Conservation (phyloP, 371 early-diverging fungal species). For the Actinomucor elegans region DNA sequence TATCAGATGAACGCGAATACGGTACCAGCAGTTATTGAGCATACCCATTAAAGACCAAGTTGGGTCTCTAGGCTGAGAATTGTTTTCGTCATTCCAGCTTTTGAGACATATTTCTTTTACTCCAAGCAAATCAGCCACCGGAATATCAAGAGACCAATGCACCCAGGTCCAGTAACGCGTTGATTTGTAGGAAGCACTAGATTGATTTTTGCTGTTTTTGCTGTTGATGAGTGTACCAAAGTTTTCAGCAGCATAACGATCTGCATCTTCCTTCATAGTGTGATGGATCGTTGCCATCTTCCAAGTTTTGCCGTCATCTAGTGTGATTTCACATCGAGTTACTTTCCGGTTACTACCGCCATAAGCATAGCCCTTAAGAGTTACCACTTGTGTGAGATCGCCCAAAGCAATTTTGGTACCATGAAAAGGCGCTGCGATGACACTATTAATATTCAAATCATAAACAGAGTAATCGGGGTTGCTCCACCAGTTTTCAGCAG, state of each 20-base stretch:
- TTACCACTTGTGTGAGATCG: constrained; percentile 30
- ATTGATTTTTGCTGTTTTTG: constrained; percentile 14
- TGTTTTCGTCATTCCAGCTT: constrained; percentile 74
- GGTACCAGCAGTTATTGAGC: constrained; percentile 80
- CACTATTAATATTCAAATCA: constrained; percentile 68
- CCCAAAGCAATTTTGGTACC: constrained; percentile 37
- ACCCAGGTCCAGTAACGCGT: constrained; percentile 72
- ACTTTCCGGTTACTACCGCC: constrained; percentile 73
- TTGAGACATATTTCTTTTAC: constrained; percentile 61
- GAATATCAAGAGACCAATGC: constrained; percentile 60
- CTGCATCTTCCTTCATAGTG: neutral
- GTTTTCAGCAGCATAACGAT: constrained; percentile 33
- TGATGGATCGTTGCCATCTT: constrained; percentile 40
- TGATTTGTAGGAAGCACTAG: constrained; percentile 20
- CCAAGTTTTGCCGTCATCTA: constrained; percentile 83
- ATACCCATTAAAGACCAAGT: constrained; percentile 87
- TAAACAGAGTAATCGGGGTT: constrained; percentile 67
- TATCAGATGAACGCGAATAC: constrained; percentile 44
- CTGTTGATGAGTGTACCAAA: constrained; percentile 12
- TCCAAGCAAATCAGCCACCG: constrained; percentile 45
- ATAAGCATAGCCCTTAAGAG: constrained; percentile 73
- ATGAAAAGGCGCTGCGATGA: constrained; percentile 52
- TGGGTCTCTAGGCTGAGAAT: constrained; percentile 71
- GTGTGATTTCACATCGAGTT: constrained; percentile 77
- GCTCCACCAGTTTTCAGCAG: constrained; percentile 56